Evolutionary conservation across 1,139 yeast species (phyloP).

Genomic region (Kodamaea suecica): DNA sequence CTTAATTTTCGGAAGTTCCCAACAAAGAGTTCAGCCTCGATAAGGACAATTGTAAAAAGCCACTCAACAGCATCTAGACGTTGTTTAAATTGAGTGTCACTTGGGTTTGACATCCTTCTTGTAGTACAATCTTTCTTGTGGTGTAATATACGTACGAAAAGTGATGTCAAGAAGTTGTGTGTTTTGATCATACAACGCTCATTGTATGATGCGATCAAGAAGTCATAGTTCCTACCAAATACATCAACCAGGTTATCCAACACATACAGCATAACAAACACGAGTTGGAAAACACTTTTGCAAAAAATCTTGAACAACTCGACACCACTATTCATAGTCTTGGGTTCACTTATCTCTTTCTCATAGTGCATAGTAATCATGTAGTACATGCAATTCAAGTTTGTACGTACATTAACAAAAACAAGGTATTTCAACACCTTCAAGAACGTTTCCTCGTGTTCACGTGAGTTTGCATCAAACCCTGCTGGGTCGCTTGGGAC

Average conservation of each 20-base stretch:
- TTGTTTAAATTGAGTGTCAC: constrained; percentile 21
- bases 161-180: constrained; percentile 40
- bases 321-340: constrained; percentile 40
- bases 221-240: constrained; percentile 44
- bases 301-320: constrained; percentile 45
- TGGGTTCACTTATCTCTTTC: constrained; percentile 27
- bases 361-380: constrained; percentile 45
- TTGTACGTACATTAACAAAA: constrained; percentile 41
- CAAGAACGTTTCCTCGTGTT: constrained; percentile 14
- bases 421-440: constrained; percentile 37
- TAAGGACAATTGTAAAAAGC: constrained; percentile 33
- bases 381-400: constrained; percentile 44
- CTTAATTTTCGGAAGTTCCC: constrained; percentile 43
- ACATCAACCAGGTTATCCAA: constrained; percentile 44
- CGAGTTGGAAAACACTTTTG: constrained; percentile 43
- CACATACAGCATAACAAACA: constrained; percentile 45
- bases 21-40: constrained; percentile 45
- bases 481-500: constrained; percentile 14
- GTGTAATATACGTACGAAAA: constrained; percentile 42
- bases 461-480: constrained; percentile 9
- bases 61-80: constrained; percentile 36
- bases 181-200: constrained; percentile 45
- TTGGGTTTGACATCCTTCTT: constrained; percentile 21
- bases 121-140: constrained; percentile 38
- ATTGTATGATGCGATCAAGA: constrained; percentile 35